Base-by-base conservation (phyloP, 2,329 filamentous ascomycete species). In the Xylaria sp. region DNA sequence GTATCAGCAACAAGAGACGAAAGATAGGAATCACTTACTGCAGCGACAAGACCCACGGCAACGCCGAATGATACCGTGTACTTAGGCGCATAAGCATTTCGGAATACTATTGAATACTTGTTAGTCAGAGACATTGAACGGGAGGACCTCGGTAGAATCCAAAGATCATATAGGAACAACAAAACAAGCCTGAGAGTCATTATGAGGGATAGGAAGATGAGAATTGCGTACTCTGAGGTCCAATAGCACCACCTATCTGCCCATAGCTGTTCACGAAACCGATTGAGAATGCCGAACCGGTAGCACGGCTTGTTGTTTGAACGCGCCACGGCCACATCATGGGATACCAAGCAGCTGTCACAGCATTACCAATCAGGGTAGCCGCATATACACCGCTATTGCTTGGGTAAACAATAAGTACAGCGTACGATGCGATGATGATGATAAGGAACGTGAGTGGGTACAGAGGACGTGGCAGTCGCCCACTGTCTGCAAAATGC, bases 241-340 rank as follows among this genome's bases (percentile, higher is more conserved):
- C 83, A 11, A 84, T 78, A 1, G 82, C 81, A 17, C 81, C 82
- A 3, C 83, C 83, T 20, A 85, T 83, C 67, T 85, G 82, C 0
- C 82, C 83, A 69, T 84, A 83, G 63, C 79, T 82, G 67, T 84
- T 84, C 57, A 83, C 82, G 60, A 85, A 85, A 0, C 80, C 83
- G 61, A 85, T 83, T 1, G 81, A 79, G 71, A 85, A 85, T 0
- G 83, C 83, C 0, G 83, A 84, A 0, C 83, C 83, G 0, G 83
- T 85, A 1, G 83, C 80, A 2, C 81, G 69, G 50, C 75, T 77
- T 0, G 80, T 84, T 2, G 81, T 84, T 73, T 83, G 82, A 0
- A 83, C 82, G 3, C 83, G 79, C 83, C 83, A 85, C 11, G 83
- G 83, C 83, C 83, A 83, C 83, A 85, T 85, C 65, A 84, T 77